phyloP scores from a whole-genome alignment of 352 stramenopile genomes.

The Pythium sp. region DNA sequence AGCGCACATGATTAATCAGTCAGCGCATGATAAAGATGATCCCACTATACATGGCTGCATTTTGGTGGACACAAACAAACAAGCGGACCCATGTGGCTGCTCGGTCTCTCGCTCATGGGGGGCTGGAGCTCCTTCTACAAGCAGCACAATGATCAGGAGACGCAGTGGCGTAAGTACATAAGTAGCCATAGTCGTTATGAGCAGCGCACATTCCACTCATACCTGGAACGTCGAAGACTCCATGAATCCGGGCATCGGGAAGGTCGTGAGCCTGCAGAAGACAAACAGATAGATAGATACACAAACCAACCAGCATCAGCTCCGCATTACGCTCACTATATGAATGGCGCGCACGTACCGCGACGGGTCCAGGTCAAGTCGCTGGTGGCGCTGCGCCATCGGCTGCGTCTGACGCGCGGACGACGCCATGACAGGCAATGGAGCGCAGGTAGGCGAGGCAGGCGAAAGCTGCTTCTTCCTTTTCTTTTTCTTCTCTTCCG shows the following conservation, averaged over 20 bases:
- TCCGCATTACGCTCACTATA: not conserved
- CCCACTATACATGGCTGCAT: not conserved
- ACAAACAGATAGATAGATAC: not conserved
- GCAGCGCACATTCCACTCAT: not conserved
- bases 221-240: slow-evolving; percentile 47
- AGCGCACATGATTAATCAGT: not conserved
- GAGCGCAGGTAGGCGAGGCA: not conserved
- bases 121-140: slow-evolving; percentile 17
- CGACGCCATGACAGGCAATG: slow-evolving; percentile 16
- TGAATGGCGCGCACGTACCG: slow-evolving; percentile 22
- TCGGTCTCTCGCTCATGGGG: slow-evolving; percentile 19
- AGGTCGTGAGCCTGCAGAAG: slow-evolving; percentile 53
- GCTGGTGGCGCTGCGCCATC: slow-evolving; percentile 19
- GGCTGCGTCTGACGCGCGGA: slow-evolving; percentile 38
- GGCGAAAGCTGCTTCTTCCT: not conserved
- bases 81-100: slow-evolving; percentile 11
- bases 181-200: not conserved
- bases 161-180: not conserved
- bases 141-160: not conserved
- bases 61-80: not conserved
- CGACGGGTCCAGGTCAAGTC: slow-evolving; percentile 50
- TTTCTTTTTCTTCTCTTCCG: not conserved
- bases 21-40: not conserved
- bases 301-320: not conserved
- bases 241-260: slow-evolving; percentile 59